Conservation (phyloP, 257 asterid species). For the Thymus mandschuricus region DNA sequence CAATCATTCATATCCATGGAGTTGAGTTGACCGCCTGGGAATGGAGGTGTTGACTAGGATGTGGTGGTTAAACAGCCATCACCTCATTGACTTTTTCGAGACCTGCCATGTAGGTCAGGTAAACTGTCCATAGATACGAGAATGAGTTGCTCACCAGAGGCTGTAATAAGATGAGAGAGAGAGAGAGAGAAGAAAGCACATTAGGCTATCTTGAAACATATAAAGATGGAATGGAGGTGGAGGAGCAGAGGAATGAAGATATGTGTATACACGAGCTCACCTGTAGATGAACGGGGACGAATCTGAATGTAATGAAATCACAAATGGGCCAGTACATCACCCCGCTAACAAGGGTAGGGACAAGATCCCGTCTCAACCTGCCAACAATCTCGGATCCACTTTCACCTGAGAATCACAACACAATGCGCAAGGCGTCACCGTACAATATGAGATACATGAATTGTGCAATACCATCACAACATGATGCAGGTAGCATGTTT, state of each 20-base stretch:
- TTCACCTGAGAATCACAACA: constrained; percentile 62
- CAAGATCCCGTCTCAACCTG: constrained; percentile 81
- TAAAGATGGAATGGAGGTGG: neutral
- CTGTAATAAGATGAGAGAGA: constrained; percentile 44
- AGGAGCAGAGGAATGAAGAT: neutral
- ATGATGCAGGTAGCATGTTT: neutral
- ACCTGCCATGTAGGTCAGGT: constrained; percentile 85
- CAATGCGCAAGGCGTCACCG: neutral
- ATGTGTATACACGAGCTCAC: constrained; percentile 36
- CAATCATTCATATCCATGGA: neutral
- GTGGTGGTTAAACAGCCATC: constrained; percentile 25
- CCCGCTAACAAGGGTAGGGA: constrained; percentile 71
- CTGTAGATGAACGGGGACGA: constrained; percentile 85
- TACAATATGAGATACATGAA: no score
- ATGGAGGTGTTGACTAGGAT: neutral
- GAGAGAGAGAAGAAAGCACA: neutral
- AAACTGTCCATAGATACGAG: constrained; percentile 80
- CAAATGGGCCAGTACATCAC: constrained; percentile 92
- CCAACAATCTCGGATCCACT: constrained; percentile 67
- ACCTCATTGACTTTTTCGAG: constrained; percentile 49
- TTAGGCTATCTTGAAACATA: constrained; percentile 2
- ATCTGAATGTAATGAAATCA: constrained; percentile 85
- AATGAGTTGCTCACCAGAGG: constrained; percentile 85
- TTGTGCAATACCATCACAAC: neutral
- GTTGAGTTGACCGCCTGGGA: neutral